These are phyloP conservation scores for Calonectria montana DNA, from an alignment of 2,329 filamentous ascomycete species.

Conservation along the genomic window DNA sequence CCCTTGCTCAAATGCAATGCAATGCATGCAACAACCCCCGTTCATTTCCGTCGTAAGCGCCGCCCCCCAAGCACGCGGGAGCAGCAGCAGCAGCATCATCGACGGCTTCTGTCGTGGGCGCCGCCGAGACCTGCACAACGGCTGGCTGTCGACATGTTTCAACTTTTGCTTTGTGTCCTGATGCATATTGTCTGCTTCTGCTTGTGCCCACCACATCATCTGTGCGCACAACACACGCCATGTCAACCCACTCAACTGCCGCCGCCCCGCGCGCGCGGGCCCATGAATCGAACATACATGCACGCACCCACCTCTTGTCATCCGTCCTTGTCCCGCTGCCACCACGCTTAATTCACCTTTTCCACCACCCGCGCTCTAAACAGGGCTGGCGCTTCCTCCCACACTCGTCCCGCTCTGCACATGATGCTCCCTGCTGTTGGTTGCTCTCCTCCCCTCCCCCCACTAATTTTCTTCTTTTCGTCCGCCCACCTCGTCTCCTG, in stretches of 20 bases:
- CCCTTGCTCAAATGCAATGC: constrained; percentile 36
- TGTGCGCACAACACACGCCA: constrained; percentile 3
- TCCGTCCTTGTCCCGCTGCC: neutral
- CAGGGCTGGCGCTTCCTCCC: constrained; percentile 40
- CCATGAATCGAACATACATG: neutral
- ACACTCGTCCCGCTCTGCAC: constrained; percentile 31
- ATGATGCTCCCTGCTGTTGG: neutral
- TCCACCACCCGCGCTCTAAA: constrained; percentile 12
- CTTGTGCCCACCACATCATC: neutral
- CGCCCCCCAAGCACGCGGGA: neutral
- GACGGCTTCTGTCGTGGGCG: constrained; percentile 27
- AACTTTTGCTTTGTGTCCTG: constrained; percentile 2
- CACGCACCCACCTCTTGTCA: no score
- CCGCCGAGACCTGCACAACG: constrained; percentile 33
- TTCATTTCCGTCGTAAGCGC: constrained; percentile 39
- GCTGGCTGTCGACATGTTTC: constrained; percentile 38
- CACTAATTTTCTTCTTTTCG: neutral
- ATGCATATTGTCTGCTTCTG: neutral
- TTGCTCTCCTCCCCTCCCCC: neutral
- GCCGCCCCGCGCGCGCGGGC: neutral
- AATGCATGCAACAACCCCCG: constrained; percentile 40
- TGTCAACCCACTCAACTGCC: neutral
- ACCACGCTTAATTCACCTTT: neutral
- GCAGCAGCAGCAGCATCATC: neutral
- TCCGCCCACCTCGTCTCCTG: constrained; percentile 11